Percentiles rank a stretch among this genome's conserved stretches.
phyloP scores from a whole-genome alignment of 2,329 filamentous ascomycete species.

The Aspergillus viridinutans region DNA sequence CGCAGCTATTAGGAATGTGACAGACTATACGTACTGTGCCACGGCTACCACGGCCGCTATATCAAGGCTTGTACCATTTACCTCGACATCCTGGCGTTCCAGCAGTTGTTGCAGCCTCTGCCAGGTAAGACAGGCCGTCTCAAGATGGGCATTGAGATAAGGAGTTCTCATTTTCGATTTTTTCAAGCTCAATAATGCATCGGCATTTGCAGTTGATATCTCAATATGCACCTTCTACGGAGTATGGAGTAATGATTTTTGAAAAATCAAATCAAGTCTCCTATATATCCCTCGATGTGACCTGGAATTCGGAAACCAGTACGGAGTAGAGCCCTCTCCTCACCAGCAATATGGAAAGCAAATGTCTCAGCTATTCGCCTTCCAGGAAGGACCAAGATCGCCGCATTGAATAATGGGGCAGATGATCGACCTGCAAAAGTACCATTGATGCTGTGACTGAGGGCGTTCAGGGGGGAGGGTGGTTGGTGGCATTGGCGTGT shows the following conservation, averaged over 20 bases:
- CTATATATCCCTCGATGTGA: background rate
- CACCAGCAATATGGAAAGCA: no score
- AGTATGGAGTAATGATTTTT: background rate
- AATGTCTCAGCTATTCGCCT: background rate
- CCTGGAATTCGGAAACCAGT: background rate
- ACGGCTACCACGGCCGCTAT: constrained; percentile 13
- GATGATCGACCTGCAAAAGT: background rate
- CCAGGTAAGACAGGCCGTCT: constrained; percentile 5
- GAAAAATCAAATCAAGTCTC: background rate
- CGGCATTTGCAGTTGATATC: background rate
- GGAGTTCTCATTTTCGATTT: background rate
- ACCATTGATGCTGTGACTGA: background rate
- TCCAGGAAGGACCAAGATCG: background rate
- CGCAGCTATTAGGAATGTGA: background rate
- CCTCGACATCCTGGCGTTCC: constrained; percentile 3
- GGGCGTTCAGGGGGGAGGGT: background rate
- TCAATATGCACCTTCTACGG: background rate
- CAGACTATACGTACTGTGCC: constrained; percentile 9
- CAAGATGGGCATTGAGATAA: constrained; percentile 6
- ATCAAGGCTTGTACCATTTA: constrained; percentile 11
- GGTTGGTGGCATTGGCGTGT: background rate
- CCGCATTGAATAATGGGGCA: background rate
- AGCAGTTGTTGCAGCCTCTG: constrained; percentile 6
- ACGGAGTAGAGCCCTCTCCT: background rate
- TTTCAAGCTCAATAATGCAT: background rate